Conservation (phyloP, 2,329 filamentous ascomycete species). For the Proliferodiscus dingleyae region DNA sequence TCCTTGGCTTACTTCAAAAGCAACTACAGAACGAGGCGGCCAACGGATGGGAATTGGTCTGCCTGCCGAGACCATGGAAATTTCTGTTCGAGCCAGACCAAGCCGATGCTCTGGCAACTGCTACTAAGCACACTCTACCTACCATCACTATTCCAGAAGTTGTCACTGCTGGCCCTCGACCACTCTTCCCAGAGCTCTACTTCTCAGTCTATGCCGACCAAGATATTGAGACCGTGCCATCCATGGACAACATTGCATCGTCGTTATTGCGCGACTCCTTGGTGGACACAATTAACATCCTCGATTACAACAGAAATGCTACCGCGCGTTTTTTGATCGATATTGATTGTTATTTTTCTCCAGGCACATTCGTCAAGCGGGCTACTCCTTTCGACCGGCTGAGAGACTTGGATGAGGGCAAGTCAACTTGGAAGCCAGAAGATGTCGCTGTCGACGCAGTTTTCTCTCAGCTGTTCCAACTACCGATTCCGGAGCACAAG, state of each 20-base stretch:
- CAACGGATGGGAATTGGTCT: constrained; percentile 69
- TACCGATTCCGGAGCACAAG: constrained; percentile 86
- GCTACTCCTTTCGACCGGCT: constrained; percentile 90
- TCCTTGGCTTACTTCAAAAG: constrained; percentile 77
- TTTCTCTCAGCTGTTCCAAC: constrained; percentile 88
- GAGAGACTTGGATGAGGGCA: constrained; percentile 58
- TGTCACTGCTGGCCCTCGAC: constrained; percentile 66
- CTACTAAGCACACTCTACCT: constrained; percentile 74
- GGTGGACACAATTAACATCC: constrained; percentile 86
- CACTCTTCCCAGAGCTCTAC: constrained; percentile 88
- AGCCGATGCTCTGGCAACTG: constrained; percentile 53
- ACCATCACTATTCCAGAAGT: constrained; percentile 68
- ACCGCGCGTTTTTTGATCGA: constrained; percentile 89
- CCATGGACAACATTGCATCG: constrained; percentile 68
- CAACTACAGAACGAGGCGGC: constrained; percentile 76
- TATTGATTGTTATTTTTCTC: constrained; percentile 88
- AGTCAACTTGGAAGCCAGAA: constrained; percentile 91
- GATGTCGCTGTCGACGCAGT: constrained; percentile 96
- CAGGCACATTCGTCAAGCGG: constrained; percentile 86
- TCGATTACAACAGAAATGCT: constrained; percentile 86
- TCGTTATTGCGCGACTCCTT: constrained; percentile 81
- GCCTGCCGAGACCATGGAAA: constrained; percentile 63
- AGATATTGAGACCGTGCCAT: constrained; percentile 83
- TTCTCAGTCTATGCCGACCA: constrained; percentile 88
- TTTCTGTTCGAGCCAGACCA: constrained; percentile 57